phyloP scores from a whole-genome alignment of 2,329 filamentous ascomycete species.

The Clarireedia homoeocarpa region DNA sequence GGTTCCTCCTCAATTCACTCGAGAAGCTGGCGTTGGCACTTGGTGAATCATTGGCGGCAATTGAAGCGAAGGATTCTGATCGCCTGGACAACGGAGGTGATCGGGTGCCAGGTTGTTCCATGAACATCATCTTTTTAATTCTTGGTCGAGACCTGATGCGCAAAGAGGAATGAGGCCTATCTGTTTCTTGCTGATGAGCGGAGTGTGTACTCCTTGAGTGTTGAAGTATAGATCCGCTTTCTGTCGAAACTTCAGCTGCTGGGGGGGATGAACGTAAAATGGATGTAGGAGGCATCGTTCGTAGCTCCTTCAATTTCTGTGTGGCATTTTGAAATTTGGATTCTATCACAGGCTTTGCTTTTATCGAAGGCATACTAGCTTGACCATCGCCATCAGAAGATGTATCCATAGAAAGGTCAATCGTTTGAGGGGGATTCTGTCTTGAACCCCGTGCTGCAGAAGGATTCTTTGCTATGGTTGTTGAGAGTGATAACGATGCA shows the following conservation, averaged over 20 bases:
- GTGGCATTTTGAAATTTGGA: background rate
- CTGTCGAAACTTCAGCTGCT: background rate
- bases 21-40: too few relatives aligned
- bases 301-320: background rate
- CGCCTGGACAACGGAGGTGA: background rate
- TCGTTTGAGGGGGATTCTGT: background rate
- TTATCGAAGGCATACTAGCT: background rate
- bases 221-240: background rate
- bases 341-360: background rate
- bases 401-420: slow-evolving; percentile 1
- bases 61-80: background rate
- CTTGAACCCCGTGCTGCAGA: background rate
- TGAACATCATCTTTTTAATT: slow-evolving; percentile 27
- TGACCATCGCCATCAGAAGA: background rate
- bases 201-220: background rate
- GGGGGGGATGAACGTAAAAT: background rate
- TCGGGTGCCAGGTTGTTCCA: slow-evolving; percentile 17
- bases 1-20: too few relatives aligned
- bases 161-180: slow-evolving; percentile 18
- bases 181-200: background rate
- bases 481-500: slow-evolving; percentile 18
- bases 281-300: background rate
- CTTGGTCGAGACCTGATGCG: slow-evolving; percentile 25
- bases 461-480: background rate
- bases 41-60: background rate